These are phyloP conservation scores for Mimosa bimucronata DNA, from an alignment of 306 rosid genomes.

Conservation along the genomic window DNA sequence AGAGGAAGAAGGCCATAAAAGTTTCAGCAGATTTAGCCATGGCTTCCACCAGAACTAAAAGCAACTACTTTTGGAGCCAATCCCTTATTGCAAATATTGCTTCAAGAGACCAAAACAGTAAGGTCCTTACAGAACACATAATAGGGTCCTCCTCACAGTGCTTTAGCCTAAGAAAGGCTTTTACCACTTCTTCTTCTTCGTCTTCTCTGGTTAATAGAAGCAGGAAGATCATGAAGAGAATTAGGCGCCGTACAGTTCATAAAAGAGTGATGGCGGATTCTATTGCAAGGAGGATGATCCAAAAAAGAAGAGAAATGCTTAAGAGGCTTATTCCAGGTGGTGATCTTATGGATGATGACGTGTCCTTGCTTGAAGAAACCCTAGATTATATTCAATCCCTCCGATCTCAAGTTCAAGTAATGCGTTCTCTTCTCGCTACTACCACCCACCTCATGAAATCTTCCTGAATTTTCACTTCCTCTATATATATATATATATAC, in stretches of 20 bases:
- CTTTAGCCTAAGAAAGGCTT: slow-evolving; percentile 23
- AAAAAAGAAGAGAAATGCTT: slow-evolving; percentile 57
- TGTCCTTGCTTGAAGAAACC: slow-evolving; percentile 74
- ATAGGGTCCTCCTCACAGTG: slow-evolving; percentile 30
- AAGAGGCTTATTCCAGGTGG: slow-evolving; percentile 81
- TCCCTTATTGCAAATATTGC: slow-evolving; percentile 56
- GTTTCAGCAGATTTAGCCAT: slow-evolving; percentile 76
- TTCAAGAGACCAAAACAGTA: slow-evolving; percentile 25
- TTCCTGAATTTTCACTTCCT: neutral
- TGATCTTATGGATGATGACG: slow-evolving; percentile 60
- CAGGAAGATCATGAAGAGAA: slow-evolving; percentile 50
- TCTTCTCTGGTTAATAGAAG: slow-evolving; percentile 30
- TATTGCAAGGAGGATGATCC: neutral
- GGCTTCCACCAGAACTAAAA: slow-evolving; percentile 65
- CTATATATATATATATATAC: neutral
- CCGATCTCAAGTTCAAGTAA: slow-evolving; percentile 79
- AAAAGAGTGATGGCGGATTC: neutral
- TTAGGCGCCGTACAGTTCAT: slow-evolving; percentile 35
- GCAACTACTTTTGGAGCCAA: slow-evolving; percentile 60
- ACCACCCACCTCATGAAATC: slow-evolving; percentile 32
- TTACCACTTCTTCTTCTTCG: neutral
- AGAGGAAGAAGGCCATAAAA: slow-evolving; percentile 78
- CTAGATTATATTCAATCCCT: slow-evolving; percentile 76
- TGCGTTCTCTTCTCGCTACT: slow-evolving; percentile 63
- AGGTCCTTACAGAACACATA: slow-evolving; percentile 29